Evolutionary conservation across 345 rosid genomes (phyloP).

Genomic region (Heritiera fomes): DNA sequence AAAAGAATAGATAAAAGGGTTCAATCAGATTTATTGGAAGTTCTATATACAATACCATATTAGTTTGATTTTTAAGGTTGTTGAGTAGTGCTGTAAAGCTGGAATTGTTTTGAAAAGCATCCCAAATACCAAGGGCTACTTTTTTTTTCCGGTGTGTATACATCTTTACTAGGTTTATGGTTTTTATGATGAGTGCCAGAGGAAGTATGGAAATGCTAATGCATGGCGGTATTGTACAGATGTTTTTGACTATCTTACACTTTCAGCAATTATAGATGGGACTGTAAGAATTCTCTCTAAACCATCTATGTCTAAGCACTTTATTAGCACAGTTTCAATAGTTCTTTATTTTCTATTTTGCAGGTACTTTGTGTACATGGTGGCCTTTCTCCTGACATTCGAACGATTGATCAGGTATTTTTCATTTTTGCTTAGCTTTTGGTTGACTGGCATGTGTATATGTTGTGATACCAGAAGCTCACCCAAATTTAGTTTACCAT

Average conservation of each 20-base stretch:
- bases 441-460: neutral
- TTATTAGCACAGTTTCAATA: neutral
- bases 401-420: slow-evolving; percentile 90
- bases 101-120: neutral
- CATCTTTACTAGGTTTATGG: slow-evolving; percentile 71
- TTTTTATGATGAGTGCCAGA: slow-evolving; percentile 97
- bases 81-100: neutral
- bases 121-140: neutral
- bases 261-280: slow-evolving; percentile 98
- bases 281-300: slow-evolving; percentile 55
- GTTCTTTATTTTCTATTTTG: slow-evolving; percentile 16
- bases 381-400: slow-evolving; percentile 95
- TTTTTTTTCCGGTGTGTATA: neutral
- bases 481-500: neutral
- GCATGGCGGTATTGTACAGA: slow-evolving; percentile 99
- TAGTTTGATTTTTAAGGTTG: neutral
- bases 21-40: neutral
- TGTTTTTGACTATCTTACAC: slow-evolving; percentile 94
- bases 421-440: neutral
- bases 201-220: slow-evolving; percentile 99
- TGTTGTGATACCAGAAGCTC: neutral
- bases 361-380: slow-evolving; percentile 99
- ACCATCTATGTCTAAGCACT: neutral
- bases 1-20: neutral
- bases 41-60: neutral